A percentile compares a stretch with the other conserved stretches of the same genome.
phyloP scores from a whole-genome alignment of 1,284 basidiomycete species.

The Cystobasidium sp. region DNA sequence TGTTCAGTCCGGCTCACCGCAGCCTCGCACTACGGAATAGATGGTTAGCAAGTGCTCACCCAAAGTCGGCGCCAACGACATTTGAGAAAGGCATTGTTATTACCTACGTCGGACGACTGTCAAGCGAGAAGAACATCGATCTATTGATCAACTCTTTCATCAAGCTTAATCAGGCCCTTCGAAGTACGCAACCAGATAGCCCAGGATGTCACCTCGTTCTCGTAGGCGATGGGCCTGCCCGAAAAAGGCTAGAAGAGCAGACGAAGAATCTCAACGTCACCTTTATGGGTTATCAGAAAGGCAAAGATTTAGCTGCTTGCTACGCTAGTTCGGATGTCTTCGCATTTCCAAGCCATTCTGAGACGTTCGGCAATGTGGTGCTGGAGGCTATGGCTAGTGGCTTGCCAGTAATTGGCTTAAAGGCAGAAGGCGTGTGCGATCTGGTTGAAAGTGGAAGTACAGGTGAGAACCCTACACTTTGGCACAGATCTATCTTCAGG shows the following conservation, averaged over 20 bases:
- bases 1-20: slow-evolving; percentile 60
- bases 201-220: slow-evolving; percentile 61
- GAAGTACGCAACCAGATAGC: slow-evolving; percentile 47
- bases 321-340: slow-evolving; percentile 65
- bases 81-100: slow-evolving; percentile 52
- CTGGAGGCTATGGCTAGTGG: slow-evolving; percentile 64
- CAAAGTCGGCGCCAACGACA: neutral
- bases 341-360: slow-evolving; percentile 59
- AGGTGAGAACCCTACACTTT: slow-evolving; percentile 52
- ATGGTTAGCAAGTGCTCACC: slow-evolving; percentile 57
- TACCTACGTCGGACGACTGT: slow-evolving; percentile 59
- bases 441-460: slow-evolving; percentile 61
- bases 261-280: slow-evolving; percentile 61
- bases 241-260: slow-evolving; percentile 60
- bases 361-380: slow-evolving; percentile 61
- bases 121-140: slow-evolving; percentile 67
- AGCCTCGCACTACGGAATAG: slow-evolving; percentile 58
- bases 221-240: slow-evolving; percentile 64
- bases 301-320: slow-evolving; percentile 58
- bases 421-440: slow-evolving; percentile 65
- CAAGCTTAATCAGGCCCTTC: slow-evolving; percentile 54
- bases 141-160: slow-evolving; percentile 62
- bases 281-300: slow-evolving; percentile 63
- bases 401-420: slow-evolving; percentile 64
- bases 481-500: neutral